Conservation (phyloP, 306 rosid genomes). For the Rosa lucieae region DNA sequence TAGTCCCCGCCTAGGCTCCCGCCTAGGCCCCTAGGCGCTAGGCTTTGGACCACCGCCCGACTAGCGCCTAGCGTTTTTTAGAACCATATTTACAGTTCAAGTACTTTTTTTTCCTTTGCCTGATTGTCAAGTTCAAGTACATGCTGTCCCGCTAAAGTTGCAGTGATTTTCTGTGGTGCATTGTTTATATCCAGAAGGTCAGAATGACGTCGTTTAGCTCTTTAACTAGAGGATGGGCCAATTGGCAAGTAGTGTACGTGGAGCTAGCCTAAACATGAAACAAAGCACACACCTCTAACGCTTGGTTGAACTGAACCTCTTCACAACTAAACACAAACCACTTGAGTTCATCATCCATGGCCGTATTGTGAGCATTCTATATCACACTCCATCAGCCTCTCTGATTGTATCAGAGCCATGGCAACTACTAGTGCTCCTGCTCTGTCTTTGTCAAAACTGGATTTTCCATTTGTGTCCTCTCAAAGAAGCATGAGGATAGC, state of each 20-base stretch:
- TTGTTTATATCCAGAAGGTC: neutral
- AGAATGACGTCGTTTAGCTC: slow-evolving; percentile 4
- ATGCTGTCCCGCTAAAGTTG: neutral
- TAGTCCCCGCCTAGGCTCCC: no score
- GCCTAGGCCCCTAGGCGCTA: no score
- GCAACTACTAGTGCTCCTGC: slow-evolving; percentile 26
- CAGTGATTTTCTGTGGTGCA: neutral
- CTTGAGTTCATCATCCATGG: neutral
- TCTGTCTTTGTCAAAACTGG: slow-evolving; percentile 27
- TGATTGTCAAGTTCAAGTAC: neutral
- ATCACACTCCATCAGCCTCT: neutral
- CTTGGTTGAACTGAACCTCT: neutral
- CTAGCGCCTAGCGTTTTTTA: no score
- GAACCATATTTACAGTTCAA: no score
- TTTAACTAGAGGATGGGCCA: slow-evolving; percentile 10
- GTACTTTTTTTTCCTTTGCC: no score
- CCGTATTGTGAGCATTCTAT: neutral
- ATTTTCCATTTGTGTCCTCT: slow-evolving; percentile 10
- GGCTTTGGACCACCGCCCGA: no score
- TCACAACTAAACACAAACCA: neutral
- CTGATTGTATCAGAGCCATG: slow-evolving; percentile 22
- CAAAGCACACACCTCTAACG: neutral
- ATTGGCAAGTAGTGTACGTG: slow-evolving; percentile 28
- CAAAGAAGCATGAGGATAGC: neutral
- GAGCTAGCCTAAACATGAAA: slow-evolving; percentile 24